Conservation (phyloP, 768 basidiomycete genomes). For the Hygrocybe punicea region DNA sequence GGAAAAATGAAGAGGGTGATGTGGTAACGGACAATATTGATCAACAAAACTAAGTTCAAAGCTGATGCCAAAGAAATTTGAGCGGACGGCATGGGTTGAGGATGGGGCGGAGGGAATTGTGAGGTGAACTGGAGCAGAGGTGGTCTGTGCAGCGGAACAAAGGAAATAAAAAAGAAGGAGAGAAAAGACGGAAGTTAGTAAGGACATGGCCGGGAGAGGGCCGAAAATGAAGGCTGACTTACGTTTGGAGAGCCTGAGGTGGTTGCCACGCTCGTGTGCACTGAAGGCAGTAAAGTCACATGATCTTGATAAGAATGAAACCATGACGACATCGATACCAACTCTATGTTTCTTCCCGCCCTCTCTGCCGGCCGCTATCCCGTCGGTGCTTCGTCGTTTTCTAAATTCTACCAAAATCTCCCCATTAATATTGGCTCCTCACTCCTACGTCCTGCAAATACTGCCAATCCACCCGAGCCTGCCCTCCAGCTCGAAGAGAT, state of each 20-base stretch:
- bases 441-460: conserved; percentile 32
- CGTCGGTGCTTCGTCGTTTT: conserved; percentile 60
- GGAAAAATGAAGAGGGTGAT: not conserved
- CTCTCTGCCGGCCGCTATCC: conserved; percentile 47
- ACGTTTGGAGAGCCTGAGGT: no score
- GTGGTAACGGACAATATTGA: conserved; percentile 45
- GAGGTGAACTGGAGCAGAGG: conserved; percentile 21
- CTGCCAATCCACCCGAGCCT: conserved; percentile 27
- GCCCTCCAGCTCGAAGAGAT: conserved; percentile 60
- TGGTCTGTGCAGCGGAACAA: not conserved
- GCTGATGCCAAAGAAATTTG: conserved; percentile 63
- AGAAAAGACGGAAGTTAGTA: not conserved
- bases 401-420: conserved; percentile 41
- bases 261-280: no score
- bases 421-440: conserved; percentile 43
- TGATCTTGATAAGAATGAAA: no score
- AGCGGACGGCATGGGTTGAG: conserved; percentile 38
- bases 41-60: conserved; percentile 62
- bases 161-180: not conserved
- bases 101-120: conserved; percentile 36
- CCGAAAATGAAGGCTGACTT: no score
- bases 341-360: conserved; percentile 44
- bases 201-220: not conserved
- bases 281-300: no score
- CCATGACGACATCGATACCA: no score